Conservation (phyloP, 1,139 yeast genomes). For the Geotrichum histeridarum region DNA sequence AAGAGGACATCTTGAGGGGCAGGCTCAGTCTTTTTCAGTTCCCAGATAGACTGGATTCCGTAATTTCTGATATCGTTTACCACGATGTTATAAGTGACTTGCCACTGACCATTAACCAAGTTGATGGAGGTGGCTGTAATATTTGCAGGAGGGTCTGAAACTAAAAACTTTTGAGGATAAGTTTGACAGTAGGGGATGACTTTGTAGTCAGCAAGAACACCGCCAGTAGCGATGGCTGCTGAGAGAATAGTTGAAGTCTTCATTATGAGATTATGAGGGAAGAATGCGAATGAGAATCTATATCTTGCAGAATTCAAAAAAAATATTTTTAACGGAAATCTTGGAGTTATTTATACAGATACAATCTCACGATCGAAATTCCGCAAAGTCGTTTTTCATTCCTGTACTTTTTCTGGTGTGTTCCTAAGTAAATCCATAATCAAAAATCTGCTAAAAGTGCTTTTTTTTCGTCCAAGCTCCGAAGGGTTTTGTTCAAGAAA, state of each 20-base stretch:
- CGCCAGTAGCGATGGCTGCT: background rate
- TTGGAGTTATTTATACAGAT: too few relatives aligned
- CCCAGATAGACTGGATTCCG: conserved; percentile 5
- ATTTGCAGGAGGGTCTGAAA: conserved; percentile 7
- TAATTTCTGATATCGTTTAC: conserved; percentile 3
- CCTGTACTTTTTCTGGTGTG: too few relatives aligned
- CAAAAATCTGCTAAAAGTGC: too few relatives aligned
- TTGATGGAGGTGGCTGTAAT: conserved; percentile 6
- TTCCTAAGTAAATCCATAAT: too few relatives aligned
- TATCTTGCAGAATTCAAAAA: too few relatives aligned
- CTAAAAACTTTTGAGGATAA: background rate
- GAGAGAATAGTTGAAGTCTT: background rate
- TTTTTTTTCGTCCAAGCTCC: too few relatives aligned
- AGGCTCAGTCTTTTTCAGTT: conserved; percentile 9
- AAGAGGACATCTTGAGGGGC: conserved; percentile 5
- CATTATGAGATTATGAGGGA: background rate
- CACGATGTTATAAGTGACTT: conserved; percentile 6
- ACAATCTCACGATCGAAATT: too few relatives aligned
- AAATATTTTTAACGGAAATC: too few relatives aligned
- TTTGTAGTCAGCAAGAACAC: conserved; percentile 8
- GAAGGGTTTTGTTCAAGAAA: too few relatives aligned
- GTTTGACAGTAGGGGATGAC: conserved; percentile 3
- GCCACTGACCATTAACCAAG: conserved; percentile 10
- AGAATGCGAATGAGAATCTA: too few relatives aligned
- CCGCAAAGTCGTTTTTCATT: too few relatives aligned